These are phyloP conservation scores for Strobilomyces echinocephalus DNA, from an alignment of 768 basidiomycete genomes.

Conservation along the genomic window DNA sequence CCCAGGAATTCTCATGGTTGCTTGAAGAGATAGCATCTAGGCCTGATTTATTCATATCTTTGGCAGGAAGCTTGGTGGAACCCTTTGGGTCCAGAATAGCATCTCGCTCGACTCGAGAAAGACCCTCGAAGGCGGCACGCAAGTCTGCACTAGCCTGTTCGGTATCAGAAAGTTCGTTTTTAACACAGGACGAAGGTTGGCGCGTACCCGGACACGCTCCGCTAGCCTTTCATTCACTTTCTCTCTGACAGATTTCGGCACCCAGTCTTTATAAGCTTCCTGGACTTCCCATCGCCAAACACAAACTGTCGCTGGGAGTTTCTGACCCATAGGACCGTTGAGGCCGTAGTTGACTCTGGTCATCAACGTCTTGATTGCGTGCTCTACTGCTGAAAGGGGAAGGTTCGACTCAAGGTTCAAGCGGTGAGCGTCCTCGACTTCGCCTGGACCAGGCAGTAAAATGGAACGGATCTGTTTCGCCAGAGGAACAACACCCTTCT, in stretches of 20 bases:
- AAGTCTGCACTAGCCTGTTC: slow-evolving; percentile 57
- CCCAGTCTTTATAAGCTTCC: slow-evolving; percentile 50
- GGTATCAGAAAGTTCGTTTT: slow-evolving; percentile 1
- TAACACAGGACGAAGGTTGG: neutral
- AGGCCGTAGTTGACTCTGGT: slow-evolving; percentile 79
- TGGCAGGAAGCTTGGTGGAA: slow-evolving; percentile 29
- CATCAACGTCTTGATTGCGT: slow-evolving; percentile 58
- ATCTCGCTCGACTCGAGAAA: slow-evolving; percentile 54
- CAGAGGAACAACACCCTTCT: slow-evolving; percentile 61
- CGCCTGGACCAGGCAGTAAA: slow-evolving; percentile 61
- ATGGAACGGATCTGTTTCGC: slow-evolving; percentile 66
- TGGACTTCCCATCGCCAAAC: slow-evolving; percentile 88
- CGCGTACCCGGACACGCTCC: slow-evolving; percentile 62
- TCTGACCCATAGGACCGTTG: slow-evolving; percentile 45
- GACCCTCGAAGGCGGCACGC: slow-evolving; percentile 46
- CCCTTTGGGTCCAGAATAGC: slow-evolving; percentile 53
- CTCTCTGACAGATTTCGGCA: slow-evolving; percentile 62
- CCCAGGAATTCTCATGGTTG: neutral
- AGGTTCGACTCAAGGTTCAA: slow-evolving; percentile 37
- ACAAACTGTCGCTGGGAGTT: slow-evolving; percentile 57
- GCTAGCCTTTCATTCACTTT: slow-evolving; percentile 55
- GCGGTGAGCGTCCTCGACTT: slow-evolving; percentile 39
- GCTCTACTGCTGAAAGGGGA: slow-evolving; percentile 50
- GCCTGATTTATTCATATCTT: slow-evolving; percentile 30
- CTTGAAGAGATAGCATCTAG: slow-evolving; percentile 1